A percentile compares a stretch with the other conserved stretches of the same genome.
Evolutionary conservation across 768 basidiomycete species (phyloP).

Genomic region (Gymnopilus dilepis): DNA sequence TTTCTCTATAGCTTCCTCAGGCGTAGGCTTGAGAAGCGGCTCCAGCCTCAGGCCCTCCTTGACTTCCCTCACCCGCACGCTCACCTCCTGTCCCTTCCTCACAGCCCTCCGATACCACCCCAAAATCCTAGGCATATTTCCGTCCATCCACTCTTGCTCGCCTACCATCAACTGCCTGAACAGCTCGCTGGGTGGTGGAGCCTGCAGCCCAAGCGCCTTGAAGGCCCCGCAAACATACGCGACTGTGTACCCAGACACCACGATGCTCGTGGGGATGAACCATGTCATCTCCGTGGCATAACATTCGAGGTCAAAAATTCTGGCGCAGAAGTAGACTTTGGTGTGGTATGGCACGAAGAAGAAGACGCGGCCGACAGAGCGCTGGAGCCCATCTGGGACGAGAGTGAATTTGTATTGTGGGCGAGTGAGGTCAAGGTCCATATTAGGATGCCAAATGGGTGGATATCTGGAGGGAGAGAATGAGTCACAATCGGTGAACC

Average conservation of each 20-base stretch:
- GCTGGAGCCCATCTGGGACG: neutral
- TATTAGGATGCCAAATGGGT: neutral
- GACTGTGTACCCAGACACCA: no score
- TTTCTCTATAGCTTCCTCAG: neutral
- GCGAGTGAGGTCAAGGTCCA: neutral
- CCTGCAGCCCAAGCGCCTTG: no score
- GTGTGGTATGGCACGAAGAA: neutral
- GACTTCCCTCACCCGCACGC: neutral
- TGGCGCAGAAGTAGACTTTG: neutral
- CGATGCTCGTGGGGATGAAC: no score
- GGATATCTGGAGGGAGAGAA: no score
- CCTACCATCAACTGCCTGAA: no score
- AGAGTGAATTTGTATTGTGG: neutral
- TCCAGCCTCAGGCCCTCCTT: neutral
- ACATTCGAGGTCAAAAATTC: neutral
- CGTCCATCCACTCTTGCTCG: neutral
- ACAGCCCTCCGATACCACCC: neutral
- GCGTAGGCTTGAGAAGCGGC: slow-evolving; percentile 5
- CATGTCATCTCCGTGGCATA: neutral
- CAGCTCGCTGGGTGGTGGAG: no score
- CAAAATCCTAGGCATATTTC: neutral
- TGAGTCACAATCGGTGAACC: neutral
- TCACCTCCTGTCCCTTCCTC: neutral
- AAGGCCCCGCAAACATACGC: no score
- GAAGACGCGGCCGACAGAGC: neutral